A percentile compares a stretch with the other conserved stretches of the same genome.
Conservation (phyloP, 139 green algal genomes). For the Ulvella scutata region DNA sequence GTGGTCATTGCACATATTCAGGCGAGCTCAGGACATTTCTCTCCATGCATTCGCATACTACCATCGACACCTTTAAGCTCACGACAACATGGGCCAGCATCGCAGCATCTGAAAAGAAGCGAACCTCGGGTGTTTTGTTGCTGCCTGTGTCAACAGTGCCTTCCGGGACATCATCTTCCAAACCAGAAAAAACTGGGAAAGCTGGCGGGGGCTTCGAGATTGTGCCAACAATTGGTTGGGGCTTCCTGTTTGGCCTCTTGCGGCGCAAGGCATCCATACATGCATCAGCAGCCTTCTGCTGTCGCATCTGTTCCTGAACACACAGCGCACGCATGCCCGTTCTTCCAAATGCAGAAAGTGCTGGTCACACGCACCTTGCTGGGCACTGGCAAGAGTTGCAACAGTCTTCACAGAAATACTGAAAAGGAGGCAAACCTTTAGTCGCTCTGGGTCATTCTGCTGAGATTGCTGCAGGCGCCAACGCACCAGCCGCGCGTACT, state of each 20-base stretch:
- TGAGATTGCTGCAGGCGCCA: neutral
- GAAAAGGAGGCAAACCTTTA: neutral
- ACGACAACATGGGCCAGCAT: neutral
- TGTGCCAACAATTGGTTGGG: neutral
- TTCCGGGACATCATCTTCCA: neutral
- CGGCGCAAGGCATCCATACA: neutral
- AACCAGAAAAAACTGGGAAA: neutral
- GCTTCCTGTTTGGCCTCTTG: neutral
- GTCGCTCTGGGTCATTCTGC: neutral
- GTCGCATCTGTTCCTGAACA: neutral
- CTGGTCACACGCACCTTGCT: too few species aligned
- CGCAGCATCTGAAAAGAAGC: neutral
- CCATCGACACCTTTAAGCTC: neutral
- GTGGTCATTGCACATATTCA: too few species aligned
- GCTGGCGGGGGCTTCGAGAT: neutral
- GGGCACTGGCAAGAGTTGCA: too few species aligned
- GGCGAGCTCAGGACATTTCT: too few species aligned
- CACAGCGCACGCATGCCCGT: neutral
- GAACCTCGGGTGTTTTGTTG: neutral
- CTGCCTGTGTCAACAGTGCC: neutral
- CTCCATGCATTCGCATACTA: neutral
- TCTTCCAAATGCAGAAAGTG: neutral
- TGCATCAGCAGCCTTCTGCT: neutral
- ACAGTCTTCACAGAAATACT: neutral
- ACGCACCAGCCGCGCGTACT: neutral